Percentiles rank a stretch among this genome's conserved stretches.
Evolutionary conservation across 257 asterid species (phyloP).

Genomic region (Paraleonurus japonicus): DNA sequence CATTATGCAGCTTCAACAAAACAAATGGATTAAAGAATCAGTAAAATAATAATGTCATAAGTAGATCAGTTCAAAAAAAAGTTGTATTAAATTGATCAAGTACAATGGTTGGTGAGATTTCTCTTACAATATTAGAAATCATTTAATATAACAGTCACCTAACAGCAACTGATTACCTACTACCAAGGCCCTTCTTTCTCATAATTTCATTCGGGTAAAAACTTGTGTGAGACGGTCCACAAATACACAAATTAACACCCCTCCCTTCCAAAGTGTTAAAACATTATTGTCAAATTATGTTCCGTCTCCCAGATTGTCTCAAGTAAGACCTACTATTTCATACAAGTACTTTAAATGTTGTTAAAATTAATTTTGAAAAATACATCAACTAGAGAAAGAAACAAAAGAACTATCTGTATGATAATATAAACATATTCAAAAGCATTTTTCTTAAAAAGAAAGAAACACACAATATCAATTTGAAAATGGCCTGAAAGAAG

Average conservation of each 20-base stretch:
- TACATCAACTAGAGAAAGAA: background rate
- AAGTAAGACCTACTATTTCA: too few species aligned
- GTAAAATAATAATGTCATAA: background rate
- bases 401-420: background rate
- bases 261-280: too few species aligned
- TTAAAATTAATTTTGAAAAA: background rate
- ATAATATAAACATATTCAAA: conserved; percentile 1
- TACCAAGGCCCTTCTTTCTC: conserved; percentile 10
- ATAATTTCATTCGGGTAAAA: too few species aligned
- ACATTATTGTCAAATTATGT: too few species aligned
- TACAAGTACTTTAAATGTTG: too few species aligned
- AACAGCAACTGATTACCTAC: conserved; percentile 39
- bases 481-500: background rate
- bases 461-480: background rate
- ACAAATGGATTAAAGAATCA: background rate
- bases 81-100: conserved; percentile 12
- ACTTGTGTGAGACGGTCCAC: too few species aligned
- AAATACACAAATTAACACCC: too few species aligned
- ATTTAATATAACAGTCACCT: conserved; percentile 27
- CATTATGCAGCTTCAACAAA: conserved; percentile 20
- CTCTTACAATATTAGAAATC: conserved; percentile 9
- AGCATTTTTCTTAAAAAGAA: background rate
- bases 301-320: too few species aligned
- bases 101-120: conserved; percentile 27
- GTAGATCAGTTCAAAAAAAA: conserved; percentile 9